Evolutionary conservation across 2,329 filamentous ascomycete species (phyloP).

Genomic region (Fusarium citri): DNA sequence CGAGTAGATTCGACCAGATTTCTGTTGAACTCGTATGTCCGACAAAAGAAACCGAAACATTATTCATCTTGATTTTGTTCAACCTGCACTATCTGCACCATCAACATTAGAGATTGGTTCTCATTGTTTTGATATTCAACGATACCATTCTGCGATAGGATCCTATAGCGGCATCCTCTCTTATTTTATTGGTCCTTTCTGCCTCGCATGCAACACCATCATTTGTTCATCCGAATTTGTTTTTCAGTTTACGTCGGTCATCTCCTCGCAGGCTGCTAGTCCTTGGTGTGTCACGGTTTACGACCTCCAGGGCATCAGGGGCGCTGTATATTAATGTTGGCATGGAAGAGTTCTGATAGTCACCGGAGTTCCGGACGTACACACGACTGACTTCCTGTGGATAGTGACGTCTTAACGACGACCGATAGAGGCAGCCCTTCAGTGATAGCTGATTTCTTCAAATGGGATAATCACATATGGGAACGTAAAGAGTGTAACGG

Average conservation of each 20-base stretch:
- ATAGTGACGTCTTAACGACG: conserved; percentile 3
- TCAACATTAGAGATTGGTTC: conserved; percentile 33
- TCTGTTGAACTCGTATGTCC: conserved; percentile 2
- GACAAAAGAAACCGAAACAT: conserved; percentile 8
- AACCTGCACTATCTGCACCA: conserved; percentile 15
- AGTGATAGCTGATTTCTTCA: background rate
- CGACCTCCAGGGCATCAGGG: background rate
- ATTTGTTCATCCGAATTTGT: conserved; percentile 9
- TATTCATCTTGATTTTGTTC: conserved; percentile 25
- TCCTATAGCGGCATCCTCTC: conserved; percentile 26
- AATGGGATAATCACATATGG: conserved; percentile 30
- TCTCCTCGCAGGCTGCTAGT: conserved; percentile 4
- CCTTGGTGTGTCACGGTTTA: conserved; percentile 2
- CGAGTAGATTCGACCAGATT: conserved; percentile 33
- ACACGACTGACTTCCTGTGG: background rate
- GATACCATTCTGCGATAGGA: conserved; percentile 50
- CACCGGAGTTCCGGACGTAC: background rate
- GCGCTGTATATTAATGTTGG: conserved; percentile 40
- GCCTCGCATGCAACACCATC: background rate
- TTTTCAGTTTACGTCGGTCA: conserved; percentile 9
- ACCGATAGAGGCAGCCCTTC: background rate
- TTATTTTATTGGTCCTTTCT: conserved; percentile 21
- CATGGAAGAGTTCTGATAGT: background rate
- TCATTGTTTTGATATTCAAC: conserved; percentile 41
- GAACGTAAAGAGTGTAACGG: conserved; percentile 14